These are phyloP conservation scores for Populus hybrid DNA, from an alignment of 441 rosid genomes.

Conservation along the genomic window DNA sequence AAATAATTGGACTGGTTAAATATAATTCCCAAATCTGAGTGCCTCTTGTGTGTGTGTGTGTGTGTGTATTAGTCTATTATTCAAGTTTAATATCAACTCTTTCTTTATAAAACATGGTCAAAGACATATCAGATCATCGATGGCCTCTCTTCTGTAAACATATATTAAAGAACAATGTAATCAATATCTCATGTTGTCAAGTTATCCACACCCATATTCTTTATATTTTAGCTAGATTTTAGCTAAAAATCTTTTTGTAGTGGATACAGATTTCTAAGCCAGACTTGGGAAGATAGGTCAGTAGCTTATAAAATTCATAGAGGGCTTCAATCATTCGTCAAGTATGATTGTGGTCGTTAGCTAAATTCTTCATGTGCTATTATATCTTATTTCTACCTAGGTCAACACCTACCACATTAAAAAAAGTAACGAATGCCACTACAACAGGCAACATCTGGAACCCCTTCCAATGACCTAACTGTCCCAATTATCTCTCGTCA, in stretches of 20 bases:
- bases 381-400: conserved; percentile 9
- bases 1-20: background rate
- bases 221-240: too few species aligned
- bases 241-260: too few species aligned
- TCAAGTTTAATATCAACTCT: too few species aligned
- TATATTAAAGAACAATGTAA: too few species aligned
- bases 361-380: conserved; percentile 8
- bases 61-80: too few species aligned
- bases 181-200: too few species aligned
- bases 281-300: background rate
- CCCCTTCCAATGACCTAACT: conserved; percentile 9
- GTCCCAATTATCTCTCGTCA: background rate
- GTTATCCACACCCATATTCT: too few species aligned
- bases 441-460: conserved; percentile 20
- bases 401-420: conserved; percentile 41
- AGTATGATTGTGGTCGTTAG: conserved; percentile 8
- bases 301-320: conserved; percentile 23
- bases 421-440: conserved; percentile 13
- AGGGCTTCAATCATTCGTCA: conserved; percentile 23
- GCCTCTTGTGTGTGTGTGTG: background rate
- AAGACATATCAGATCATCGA: too few species aligned
- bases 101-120: too few species aligned
- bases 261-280: background rate
- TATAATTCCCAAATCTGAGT: background rate
- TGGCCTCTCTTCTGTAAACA: too few species aligned